Evolutionary conservation across 345 rosid species (phyloP), one percentile per base, ranked within the genome.

Genomic region (Aquilaria yunnanensis): DNA sequence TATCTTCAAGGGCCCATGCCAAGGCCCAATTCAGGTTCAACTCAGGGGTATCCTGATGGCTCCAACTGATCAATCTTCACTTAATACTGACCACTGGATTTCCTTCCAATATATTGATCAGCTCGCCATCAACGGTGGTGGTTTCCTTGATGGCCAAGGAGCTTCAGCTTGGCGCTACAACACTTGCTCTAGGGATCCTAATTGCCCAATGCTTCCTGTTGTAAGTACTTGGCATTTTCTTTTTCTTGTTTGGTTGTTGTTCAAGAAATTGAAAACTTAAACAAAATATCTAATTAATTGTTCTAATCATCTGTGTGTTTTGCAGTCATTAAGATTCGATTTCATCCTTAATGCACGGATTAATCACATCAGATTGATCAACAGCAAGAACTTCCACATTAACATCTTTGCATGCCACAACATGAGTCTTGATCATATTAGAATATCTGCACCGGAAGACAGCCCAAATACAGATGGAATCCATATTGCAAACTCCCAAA

Each of bases 391-490:
- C 32, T 51, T 45, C 47, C 85, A 77, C 59, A 12, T 75, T 14
- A 54, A 12, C 31, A 30, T 81, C 5, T 61, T 64, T 10, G 10
- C 14, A 29, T 59, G 67, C 56, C 4, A 4, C 8, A 34, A 57
- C 45, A 13, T 75, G 0, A 60, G 2, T 10, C 10, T 77, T 1
- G n/a, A 47, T 0, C 56, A 37, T 0, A 6, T 80, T 1, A 53
- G 1, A n/a, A 62, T 84, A 23, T 30, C 43, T 9, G 86, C 90
- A 13, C 86, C 90, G 2, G 57, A 30, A 1, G 56, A 76, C 16
- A 87, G 94, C 56, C 94, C 86, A 0, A 87, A 87, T 74, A 87
- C 90, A 0, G 86, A 82, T 57, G 94, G 88, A 48, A 79, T 82
- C 58, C 82, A 84, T 32, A 65, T 87, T 0, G 77, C 65, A 5